Evolutionary conservation across 1,284 basidiomycete species (phyloP), one percentile per base, ranked within the genome.

Genomic region (Trametes versicolor): DNA sequence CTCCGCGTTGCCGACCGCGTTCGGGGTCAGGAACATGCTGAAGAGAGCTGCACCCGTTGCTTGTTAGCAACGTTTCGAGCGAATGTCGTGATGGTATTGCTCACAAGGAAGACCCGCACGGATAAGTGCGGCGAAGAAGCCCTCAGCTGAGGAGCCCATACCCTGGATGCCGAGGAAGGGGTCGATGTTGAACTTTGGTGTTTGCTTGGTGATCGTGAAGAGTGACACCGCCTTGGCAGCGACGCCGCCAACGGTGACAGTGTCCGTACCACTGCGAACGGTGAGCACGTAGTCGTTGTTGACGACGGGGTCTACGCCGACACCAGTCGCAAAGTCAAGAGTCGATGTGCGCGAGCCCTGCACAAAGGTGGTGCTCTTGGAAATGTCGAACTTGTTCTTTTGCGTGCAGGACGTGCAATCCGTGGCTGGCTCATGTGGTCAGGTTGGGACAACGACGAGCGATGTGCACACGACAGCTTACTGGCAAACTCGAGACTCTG

Each of bases 121-220:
- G 19, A 83, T 75, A 48, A 87, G 77, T 52, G 76, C 76, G 0
- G 78, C 79, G 67, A 87, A 86, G 69, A 86, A 80, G n/a, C 84
- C 84, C 69, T 80, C 75, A 9, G 81, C 81, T 23, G 72, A 73
- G 15, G 84, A 77, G 58, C 80, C 76, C 81, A 86, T 81, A 61
- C 85, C 85, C 73, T 83, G 82, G 63, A 85, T 86, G 9, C 84
- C 85, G 67, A 82, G 82, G 78, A 85, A 87, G 2, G 84, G 85
- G 73, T 87, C 83, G 23, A 82, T 78, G 52, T 78, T 75, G 71
- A 87, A 86, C 36, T 79, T 77, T 0, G 80, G 73, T 0, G 85
- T 85, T 72, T 87, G 83, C 65, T 83, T 73, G 13, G 82, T 83
- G 72, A 87, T 85, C 29, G 85, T 77, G 72, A 81, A 85, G 15